Percentiles rank a stretch among this genome's conserved stretches.
Evolutionary conservation across 2,329 filamentous ascomycete species (phyloP).

Genomic region (Talaromyces marneffei): DNA sequence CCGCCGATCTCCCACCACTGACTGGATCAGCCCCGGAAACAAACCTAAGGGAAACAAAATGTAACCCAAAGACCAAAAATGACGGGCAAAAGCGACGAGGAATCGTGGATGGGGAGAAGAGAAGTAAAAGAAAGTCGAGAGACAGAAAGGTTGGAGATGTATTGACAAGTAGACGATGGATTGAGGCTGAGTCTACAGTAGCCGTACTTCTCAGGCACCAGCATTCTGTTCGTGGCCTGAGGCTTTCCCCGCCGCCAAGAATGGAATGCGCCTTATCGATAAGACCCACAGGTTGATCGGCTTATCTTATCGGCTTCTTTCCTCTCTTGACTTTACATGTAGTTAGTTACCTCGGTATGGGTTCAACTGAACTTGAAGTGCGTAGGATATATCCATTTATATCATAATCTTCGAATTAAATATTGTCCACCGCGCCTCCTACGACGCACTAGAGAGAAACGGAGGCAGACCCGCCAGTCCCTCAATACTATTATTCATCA

Average conservation of each 20-base stretch:
- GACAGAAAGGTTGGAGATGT: not conserved
- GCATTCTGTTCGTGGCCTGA: slow-evolving; percentile 3
- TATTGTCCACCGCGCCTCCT: not conserved
- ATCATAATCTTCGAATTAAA: not conserved
- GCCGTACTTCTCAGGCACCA: slow-evolving; percentile 14
- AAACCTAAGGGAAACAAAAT: not conserved
- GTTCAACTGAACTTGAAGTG: not conserved
- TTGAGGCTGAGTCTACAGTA: slow-evolving; percentile 8
- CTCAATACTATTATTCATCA: not conserved
- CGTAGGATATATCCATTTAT: not conserved
- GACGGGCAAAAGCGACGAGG: not conserved
- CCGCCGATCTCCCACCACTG: not conserved
- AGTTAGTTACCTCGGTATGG: not conserved
- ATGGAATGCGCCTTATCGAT: not conserved
- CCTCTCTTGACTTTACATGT: not conserved
- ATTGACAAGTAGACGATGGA: not conserved
- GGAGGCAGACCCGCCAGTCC: not conserved
- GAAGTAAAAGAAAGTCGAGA: not conserved
- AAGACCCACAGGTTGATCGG: not conserved
- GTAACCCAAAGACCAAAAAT: not conserved
- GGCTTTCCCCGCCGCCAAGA: not conserved
- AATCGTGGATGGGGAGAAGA: not conserved
- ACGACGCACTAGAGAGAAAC: not conserved
- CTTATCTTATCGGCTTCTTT: not conserved
- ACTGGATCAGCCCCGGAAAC: not conserved